These are phyloP conservation scores for Cairneyella variabilis DNA, from an alignment of 495 filamentous ascomycete species.

Conservation along the genomic window DNA sequence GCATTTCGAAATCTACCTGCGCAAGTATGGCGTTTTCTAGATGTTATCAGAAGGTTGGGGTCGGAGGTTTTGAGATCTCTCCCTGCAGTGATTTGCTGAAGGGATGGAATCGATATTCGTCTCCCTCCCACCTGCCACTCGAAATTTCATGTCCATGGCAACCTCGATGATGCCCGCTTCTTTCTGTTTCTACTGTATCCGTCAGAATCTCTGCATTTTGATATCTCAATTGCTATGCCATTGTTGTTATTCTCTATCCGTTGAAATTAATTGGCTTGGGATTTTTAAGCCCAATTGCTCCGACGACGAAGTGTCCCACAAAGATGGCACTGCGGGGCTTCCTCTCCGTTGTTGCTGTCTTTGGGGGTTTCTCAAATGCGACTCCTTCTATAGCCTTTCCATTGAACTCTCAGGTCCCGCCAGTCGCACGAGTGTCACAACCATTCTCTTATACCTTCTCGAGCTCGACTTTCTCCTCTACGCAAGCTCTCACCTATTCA, in stretches of 20 bases:
- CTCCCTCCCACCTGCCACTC: neutral
- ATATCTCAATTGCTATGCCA: neutral
- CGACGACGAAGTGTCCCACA: too few species aligned
- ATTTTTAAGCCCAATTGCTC: too few species aligned
- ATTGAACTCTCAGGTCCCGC: conserved; percentile 68
- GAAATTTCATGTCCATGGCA: conserved; percentile 3
- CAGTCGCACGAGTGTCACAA: conserved; percentile 59
- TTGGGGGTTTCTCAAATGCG: conserved; percentile 8
- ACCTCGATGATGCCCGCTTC: neutral
- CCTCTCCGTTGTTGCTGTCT: neutral
- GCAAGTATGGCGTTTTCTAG: neutral
- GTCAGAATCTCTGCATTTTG: neutral
- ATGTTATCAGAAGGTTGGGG: conserved; percentile 7
- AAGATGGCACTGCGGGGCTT: conserved; percentile 8
- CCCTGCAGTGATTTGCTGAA: conserved; percentile 3
- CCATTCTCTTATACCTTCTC: conserved; percentile 61
- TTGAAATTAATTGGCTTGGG: too few species aligned
- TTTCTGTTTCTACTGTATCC: neutral
- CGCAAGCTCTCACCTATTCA: conserved; percentile 50
- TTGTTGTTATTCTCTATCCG: neutral
- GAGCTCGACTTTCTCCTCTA: conserved; percentile 55
- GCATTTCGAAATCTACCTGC: neutral
- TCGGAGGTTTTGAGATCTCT: conserved; percentile 2
- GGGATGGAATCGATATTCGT: conserved; percentile 1
- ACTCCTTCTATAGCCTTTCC: conserved; percentile 53